Base-by-base conservation (phyloP, 805 yeast genomes). In the Kodamaea laetipori region DNA sequence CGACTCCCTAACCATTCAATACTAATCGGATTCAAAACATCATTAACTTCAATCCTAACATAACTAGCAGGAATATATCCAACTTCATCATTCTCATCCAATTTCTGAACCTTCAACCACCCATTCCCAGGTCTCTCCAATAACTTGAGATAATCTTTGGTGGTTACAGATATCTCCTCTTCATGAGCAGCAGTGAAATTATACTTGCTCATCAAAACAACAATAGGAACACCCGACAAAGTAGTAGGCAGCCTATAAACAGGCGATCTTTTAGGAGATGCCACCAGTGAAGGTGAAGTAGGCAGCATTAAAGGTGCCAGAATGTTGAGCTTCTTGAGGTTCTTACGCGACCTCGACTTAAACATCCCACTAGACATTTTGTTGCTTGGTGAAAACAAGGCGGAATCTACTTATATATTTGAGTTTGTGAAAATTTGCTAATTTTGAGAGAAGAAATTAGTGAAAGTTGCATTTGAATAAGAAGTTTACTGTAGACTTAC, bases 21-120 rank as follows among this genome's bases (percentile, higher is more conserved):
- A 9, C 30, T 41, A 4, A 70, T 56, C 1, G 75, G 74, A 9
- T 54, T 54, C n/a, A 48, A 46, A 4, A 53, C 45, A 42, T 70
- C 74, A 42, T 69, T 70, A n/a, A 67, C 66, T 6, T 63, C 66
- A 13, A 70, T 69, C 12, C 61, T 66, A 12, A 68, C 65, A 46
- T 66, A 69, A 36, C 64, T 58, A 3, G 74, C 71, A 5, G 75
- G 74, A 24, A 70, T 61, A 4, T 63, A 50, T 0, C 75, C 75
- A 7, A 24, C 43, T 10, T 44, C 36, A 24, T 47, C 51, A 17
- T 43, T 46, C 10, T 55, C 48, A 32, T 58, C 61, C 18, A 69
- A 46, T 13, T 49, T 45, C 44, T 61, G 61, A 3, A 69, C 74
- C 28, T 53, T 45, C 18, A 70, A 43, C 74, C 74, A 69, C 17